Evolutionary conservation across 495 filamentous ascomycete genomes (phyloP).

Genomic region (Tuber melanosporum): DNA sequence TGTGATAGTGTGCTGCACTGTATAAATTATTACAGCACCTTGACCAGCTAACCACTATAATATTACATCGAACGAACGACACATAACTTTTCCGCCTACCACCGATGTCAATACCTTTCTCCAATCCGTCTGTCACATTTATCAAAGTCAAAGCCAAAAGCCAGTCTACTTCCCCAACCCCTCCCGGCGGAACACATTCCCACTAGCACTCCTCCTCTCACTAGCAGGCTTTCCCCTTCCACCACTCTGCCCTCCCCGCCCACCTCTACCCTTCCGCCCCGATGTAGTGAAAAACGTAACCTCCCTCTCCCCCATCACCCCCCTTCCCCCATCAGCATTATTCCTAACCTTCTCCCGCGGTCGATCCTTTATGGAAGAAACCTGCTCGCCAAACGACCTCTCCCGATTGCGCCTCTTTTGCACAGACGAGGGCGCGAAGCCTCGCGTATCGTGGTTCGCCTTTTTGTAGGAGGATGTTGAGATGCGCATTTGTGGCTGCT

Average conservation of each 20-base stretch:
- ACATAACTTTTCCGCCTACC: neutral
- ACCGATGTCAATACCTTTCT: neutral
- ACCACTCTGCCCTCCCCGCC: slow-evolving; percentile 33
- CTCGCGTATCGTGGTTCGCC: slow-evolving; percentile 48
- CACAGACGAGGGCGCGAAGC: slow-evolving; percentile 44
- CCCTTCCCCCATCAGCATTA: slow-evolving; percentile 47
- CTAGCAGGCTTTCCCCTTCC: slow-evolving; percentile 46
- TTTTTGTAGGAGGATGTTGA: slow-evolving; percentile 59
- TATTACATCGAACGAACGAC: neutral
- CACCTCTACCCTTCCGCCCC: slow-evolving; percentile 46
- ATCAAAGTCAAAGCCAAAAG: neutral
- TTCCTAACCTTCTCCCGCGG: slow-evolving; percentile 45
- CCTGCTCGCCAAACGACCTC: slow-evolving; percentile 66
- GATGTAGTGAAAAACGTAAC: slow-evolving; percentile 67
- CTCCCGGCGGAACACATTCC: slow-evolving; percentile 57
- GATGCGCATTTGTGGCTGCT: slow-evolving; percentile 55
- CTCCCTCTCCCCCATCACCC: slow-evolving; percentile 73
- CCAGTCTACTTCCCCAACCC: slow-evolving; percentile 38
- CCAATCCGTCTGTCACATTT: neutral
- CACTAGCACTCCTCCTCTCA: slow-evolving; percentile 61
- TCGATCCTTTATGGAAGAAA: slow-evolving; percentile 47
- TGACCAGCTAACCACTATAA: neutral
- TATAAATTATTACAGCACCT: neutral
- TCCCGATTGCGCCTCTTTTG: slow-evolving; percentile 46
- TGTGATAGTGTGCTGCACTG: neutral